Base-by-base conservation (phyloP, 257 asterid species). In the Paulownia fortunei region DNA sequence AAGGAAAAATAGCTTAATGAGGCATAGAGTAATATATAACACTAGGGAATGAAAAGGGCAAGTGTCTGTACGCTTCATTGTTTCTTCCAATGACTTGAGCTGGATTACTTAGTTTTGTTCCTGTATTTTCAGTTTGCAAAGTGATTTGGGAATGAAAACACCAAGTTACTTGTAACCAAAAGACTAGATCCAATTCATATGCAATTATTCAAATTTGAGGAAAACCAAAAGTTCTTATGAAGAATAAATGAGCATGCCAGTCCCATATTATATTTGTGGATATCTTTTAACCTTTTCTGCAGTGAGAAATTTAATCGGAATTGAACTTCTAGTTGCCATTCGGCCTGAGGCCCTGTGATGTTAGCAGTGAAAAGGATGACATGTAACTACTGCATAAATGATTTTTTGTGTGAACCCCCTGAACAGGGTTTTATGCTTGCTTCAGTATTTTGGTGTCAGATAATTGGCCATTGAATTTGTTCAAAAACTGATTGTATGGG, bases 211-310 rank as follows among this genome's bases (percentile, higher is more conserved):
- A 18, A 10, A 13, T 36, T 10, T 16, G 23, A 72, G 13, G 4
- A 34, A 55, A 68, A 13, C 0, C 24, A 27, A n/a, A 61, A 70
- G 63, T 65, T 15, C 54, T 27, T 51, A 27, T 19, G 41, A 39
- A 56, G 72, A 80, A 73, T 39, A 42, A 60, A 12, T 64, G 49
- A 62, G 49, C 66, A 3, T 41, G 49, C 68, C 11, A 27, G 60
- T 60, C 42, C 42, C 78, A 64, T 68, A 49, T 44, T 39, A 62
- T 77, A 24, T 73, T 55, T 59, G 21, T 46, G 79, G 47, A 42
- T 76, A 42, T 24, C 13, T 19, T 60, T 13, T 66, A 58, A 70
- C 30, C 67, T 42, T 60, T 61, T 27, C 54, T 46, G 1, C 19
- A 21, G 61, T 39, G 66, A 47, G 66, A 37, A 73, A 19, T 56